Evolutionary conservation across 2,329 filamentous ascomycete genomes (phyloP).

Genomic region (Aspergillus caelatus): DNA sequence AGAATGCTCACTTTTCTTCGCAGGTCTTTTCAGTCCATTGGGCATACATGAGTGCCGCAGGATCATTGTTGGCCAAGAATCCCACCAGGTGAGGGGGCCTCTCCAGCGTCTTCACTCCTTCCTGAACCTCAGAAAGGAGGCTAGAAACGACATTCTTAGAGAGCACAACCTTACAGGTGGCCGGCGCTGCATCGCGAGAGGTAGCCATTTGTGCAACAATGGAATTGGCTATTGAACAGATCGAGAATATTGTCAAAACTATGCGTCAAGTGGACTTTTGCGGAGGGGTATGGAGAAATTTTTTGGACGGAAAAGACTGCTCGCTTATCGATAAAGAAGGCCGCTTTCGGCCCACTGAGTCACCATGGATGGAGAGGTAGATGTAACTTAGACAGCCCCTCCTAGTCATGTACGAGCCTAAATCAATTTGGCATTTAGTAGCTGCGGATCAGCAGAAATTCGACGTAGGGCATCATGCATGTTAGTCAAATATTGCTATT

Average conservation of each 20-base stretch:
- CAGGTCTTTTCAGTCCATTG: constrained; percentile 98
- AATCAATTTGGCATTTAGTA: neutral
- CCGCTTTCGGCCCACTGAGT: constrained; percentile 32
- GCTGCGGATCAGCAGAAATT: neutral
- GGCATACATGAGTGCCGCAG: constrained; percentile 88
- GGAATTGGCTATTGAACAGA: constrained; percentile 2
- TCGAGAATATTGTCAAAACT: constrained; percentile 2
- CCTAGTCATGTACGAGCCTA: neutral
- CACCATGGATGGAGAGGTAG: neutral
- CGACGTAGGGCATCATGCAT: neutral
- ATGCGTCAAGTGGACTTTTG: constrained; percentile 12
- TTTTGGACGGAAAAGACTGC: constrained; percentile 34
- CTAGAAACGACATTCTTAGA: constrained; percentile 84
- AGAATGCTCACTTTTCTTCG: constrained; percentile 78
- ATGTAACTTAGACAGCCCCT: neutral
- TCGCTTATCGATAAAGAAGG: constrained; percentile 44
- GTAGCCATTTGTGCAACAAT: constrained; percentile 33
- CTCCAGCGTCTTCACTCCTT: constrained; percentile 72
- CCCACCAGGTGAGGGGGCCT: constrained; percentile 80
- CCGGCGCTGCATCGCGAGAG: constrained; percentile 29
- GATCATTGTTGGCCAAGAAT: constrained; percentile 89
- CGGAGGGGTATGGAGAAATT: constrained; percentile 27
- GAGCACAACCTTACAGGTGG: constrained; percentile 86
- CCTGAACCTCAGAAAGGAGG: constrained; percentile 75
- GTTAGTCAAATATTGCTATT: neutral